These are phyloP conservation scores for Zygosaccharomyces bisporus DNA, from an alignment of 805 yeast species.

Conservation along the genomic window DNA sequence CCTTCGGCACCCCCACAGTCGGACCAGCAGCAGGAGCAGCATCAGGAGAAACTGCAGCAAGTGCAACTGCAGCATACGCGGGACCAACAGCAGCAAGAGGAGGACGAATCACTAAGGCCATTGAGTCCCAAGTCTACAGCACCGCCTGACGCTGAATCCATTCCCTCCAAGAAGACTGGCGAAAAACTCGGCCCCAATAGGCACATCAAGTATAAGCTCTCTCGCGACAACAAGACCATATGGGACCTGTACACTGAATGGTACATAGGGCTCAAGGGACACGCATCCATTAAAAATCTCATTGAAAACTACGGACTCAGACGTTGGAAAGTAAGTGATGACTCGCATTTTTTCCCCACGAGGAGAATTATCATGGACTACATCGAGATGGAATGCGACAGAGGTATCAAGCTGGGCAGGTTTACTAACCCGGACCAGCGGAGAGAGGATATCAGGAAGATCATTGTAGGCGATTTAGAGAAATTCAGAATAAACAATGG, in stretches of 20 bases:
- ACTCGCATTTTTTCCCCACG: constrained; percentile 39
- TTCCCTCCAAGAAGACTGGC: constrained; percentile 1
- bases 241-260: constrained; percentile 39
- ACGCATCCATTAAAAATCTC: constrained; percentile 31
- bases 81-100: not conserved
- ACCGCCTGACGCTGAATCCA: constrained; percentile 6
- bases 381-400: constrained; percentile 36
- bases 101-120: constrained; percentile 7
- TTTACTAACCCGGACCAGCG: constrained; percentile 30
- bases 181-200: constrained; percentile 26
- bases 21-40: not conserved
- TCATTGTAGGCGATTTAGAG: constrained; percentile 36
- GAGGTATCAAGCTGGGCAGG: constrained; percentile 34
- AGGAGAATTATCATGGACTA: constrained; percentile 39
- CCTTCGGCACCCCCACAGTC: not conserved
- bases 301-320: constrained; percentile 37
- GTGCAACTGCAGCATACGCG: not conserved
- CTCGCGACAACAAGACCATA: constrained; percentile 37
- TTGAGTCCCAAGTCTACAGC: constrained; percentile 12
- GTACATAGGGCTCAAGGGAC: constrained; percentile 37
- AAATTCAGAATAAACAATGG: constrained; percentile 35
- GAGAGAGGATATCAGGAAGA: constrained; percentile 33
- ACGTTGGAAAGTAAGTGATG: constrained; percentile 39
- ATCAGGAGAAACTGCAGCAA: not conserved
- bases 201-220: constrained; percentile 35